Base-by-base conservation (phyloP, 1,284 basidiomycete species). In the Trametes sp. region DNA sequence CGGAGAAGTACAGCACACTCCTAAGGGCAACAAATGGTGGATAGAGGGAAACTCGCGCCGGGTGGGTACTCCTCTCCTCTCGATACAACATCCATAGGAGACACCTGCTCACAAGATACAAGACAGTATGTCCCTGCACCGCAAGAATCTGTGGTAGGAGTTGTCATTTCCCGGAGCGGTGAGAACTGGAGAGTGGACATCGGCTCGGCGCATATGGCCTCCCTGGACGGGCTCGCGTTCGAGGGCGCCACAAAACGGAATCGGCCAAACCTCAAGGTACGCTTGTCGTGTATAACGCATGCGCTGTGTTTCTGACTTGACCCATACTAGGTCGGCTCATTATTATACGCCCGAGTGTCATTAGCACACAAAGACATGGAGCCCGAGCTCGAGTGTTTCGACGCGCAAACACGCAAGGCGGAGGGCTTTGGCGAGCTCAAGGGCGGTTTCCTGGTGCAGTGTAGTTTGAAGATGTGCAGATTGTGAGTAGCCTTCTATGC, bases 361-460 rank as follows among this genome's bases (percentile, higher is more conserved):
- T 77, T 95, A 26, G 93, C 94, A 16, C 91, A 94, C 71, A 93
- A 92, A 71, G 93, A 95, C 73, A 94, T 94, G 88, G 93, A 95
- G 56, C 93, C 93, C 1, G 93, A 95, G 70, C 79, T 95, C 5
- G 92, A 94, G 72, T 95, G 93, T 73, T 93, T 94, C 70, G 91
- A 95, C 72, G 91, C 92, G 4, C 89, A 94, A 69, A 93, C 91
- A 31, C 87, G 84, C 68, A 95, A 95, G 75, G 80, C 92, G 0
- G 90, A 90, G 65, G 94, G 92, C 0, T 95, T 91, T 68, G 94
- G 93, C 2, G 93, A 94, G 69, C 82, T 95, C 26, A 91, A 89
- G 63, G 89, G 87, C 10, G 93, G 93, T 1, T 93, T 94, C 69
- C 70, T 94, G 54, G 82, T 88, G 16, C 84, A 84, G 60, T 93